Conservation (phyloP, 495 filamentous ascomycete species). For the Neurospora cerealis region DNA sequence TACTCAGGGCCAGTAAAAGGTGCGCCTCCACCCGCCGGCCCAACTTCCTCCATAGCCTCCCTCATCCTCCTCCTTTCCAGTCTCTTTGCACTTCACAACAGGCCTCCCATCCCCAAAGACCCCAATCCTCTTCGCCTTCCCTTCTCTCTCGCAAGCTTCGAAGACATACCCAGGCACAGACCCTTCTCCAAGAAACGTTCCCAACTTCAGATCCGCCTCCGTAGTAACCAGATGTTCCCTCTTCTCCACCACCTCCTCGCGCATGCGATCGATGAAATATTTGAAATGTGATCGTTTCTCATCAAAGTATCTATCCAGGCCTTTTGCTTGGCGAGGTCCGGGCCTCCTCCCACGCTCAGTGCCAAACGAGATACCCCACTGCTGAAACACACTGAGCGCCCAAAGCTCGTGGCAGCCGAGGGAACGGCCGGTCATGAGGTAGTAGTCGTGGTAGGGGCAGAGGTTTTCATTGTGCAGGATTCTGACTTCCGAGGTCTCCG, state of each 20-base stretch:
- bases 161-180: neutral
- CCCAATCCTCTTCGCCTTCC: neutral
- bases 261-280: neutral
- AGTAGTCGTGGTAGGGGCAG: neutral
- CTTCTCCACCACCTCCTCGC: slow-evolving; percentile 2
- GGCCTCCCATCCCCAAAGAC: neutral
- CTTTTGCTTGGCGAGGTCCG: neutral
- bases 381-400: neutral
- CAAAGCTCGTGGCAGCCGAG: neutral
- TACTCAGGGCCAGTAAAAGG: neutral
- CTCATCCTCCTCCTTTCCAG: neutral
- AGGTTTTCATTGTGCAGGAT: neutral
- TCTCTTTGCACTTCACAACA: neutral
- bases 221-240: neutral
- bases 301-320: neutral
- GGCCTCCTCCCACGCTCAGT: neutral
- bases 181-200: slow-evolving; percentile 2
- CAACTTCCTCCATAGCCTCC: neutral
- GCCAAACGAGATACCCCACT: neutral
- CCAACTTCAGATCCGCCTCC: neutral
- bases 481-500: neutral
- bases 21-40: neutral
- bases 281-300: neutral
- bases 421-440: neutral
- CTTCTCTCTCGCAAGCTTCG: neutral